Evolutionary conservation across 257 asterid species (phyloP).

Genomic region (Fraxinus quadrangulata): DNA sequence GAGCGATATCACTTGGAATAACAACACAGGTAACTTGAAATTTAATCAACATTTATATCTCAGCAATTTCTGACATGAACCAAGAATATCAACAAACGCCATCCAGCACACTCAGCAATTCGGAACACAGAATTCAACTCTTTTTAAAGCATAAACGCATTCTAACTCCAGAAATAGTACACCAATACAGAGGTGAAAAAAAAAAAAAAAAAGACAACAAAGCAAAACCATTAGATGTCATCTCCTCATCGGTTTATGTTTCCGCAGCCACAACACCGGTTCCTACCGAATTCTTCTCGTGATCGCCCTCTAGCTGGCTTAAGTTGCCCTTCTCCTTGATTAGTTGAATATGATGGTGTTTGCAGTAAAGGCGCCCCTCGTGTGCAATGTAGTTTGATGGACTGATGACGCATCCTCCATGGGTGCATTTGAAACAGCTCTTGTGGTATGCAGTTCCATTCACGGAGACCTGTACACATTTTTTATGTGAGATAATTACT

Average conservation of each 20-base stretch:
- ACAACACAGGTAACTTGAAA: neutral
- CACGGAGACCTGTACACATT: conserved; percentile 65
- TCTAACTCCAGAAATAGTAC: conserved; percentile 22
- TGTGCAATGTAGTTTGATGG: conserved; percentile 94
- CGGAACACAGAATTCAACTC: conserved; percentile 2
- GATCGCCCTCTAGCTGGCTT: conserved; percentile 91
- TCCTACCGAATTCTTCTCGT: conserved; percentile 37
- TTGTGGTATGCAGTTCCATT: conserved; percentile 86
- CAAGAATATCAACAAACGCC: conserved; percentile 28
- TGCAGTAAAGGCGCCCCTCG: conserved; percentile 93
- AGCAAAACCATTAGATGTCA: neutral
- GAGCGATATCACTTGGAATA: neutral
- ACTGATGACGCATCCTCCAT: conserved; percentile 94
- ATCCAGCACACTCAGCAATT: conserved; percentile 3
- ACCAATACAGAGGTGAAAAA: conserved; percentile 9
- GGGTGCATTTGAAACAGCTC: conserved; percentile 91
- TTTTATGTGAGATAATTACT: neutral
- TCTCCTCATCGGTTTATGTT: conserved; percentile 21
- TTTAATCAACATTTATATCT: conserved; percentile 11
- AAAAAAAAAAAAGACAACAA: conserved; percentile 12
- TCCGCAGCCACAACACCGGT: conserved; percentile 37
- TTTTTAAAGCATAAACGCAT: conserved; percentile 24
- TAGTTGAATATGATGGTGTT: conserved; percentile 95
- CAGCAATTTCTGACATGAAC: conserved; percentile 25
- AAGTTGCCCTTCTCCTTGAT: conserved; percentile 97